Evolutionary conservation across 129 eudicot species (phyloP).

Genomic region (Dittrichia graveolens): DNA sequence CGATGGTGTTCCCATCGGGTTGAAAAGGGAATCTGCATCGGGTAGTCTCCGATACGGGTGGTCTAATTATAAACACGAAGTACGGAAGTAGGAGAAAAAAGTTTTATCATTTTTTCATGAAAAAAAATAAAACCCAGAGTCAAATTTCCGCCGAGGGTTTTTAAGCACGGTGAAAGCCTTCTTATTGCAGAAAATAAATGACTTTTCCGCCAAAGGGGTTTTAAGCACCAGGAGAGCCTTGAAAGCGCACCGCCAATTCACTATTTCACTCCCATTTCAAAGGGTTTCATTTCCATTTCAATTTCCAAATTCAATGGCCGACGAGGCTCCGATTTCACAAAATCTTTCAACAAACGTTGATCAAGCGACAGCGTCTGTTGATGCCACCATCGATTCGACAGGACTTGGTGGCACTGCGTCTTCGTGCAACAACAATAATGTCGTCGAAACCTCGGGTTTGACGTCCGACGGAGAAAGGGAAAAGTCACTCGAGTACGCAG

Average conservation of each 20-base stretch:
- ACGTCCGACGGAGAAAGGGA: slow-evolving; percentile 46
- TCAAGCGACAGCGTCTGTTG: slow-evolving; percentile 50
- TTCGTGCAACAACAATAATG: slow-evolving; percentile 57
- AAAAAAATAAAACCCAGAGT: too few species aligned
- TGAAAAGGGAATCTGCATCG: too few species aligned
- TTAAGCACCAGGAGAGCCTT: not conserved
- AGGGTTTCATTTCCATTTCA: slow-evolving; percentile 14
- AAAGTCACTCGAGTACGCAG: slow-evolving; percentile 63
- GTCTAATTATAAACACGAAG: too few species aligned
- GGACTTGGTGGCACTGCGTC: slow-evolving; percentile 54
- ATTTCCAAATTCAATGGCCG: slow-evolving; percentile 45
- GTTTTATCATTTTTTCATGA: too few species aligned
- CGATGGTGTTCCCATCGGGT: too few species aligned
- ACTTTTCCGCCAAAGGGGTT: slow-evolving; percentile 45
- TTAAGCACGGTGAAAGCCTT: not conserved
- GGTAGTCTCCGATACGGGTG: too few species aligned
- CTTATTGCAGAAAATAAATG: not conserved
- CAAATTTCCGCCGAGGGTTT: too few species aligned
- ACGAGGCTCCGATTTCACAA: slow-evolving; percentile 37
- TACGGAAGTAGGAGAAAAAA: too few species aligned
- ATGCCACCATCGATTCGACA: slow-evolving; percentile 60
- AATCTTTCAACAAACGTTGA: slow-evolving; percentile 25
- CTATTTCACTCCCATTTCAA: slow-evolving; percentile 8
- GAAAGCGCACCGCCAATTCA: slow-evolving; percentile 1
- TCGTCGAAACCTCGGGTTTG: slow-evolving; percentile 44